Base-by-base conservation (phyloP, 768 basidiomycete genomes). In the Sutorius australiensis region DNA sequence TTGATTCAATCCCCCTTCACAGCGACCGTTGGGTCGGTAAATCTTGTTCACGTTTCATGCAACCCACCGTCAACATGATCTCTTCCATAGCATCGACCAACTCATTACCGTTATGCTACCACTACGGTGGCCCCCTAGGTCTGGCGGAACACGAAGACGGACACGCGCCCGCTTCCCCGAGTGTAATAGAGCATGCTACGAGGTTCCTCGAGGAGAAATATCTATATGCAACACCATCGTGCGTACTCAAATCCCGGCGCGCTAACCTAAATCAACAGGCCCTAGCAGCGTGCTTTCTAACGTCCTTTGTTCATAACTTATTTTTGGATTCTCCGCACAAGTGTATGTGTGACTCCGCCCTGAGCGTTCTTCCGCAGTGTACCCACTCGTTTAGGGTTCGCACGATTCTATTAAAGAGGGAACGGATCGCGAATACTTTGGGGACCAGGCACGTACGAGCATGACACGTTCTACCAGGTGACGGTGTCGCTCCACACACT, bases 341-440 rank as follows among this genome's bases (percentile, higher is more conserved):
- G 11, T 7, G 42, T 40, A n/a, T 14, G 42, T 40, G 14, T 14
- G 17, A 11, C 31, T 50, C 38, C 28, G 31, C 17, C 19, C 10
- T 16, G 47, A 45, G 54, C 14, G 21, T 42, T 51, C 50, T 40
- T 37, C n/a, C 16, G 32, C 41, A 46, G 39, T 32, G 21, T 30
- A 31, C 47, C 11, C 6, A n/a, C n/a, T 17, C 28, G n/a, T 4
- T 24, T 4, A 24, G 4, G 24, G 24, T 37, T 28, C 27, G 9
- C 28, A 31, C 16, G 42, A 42, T 42, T 46, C 36, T 19, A 31
- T 58, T 11, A 30, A 37, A 42, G 19, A 46, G 45, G 53, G 48
- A 52, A 44, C 46, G 37, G 62, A 64, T 64, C 62, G 57, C n/a
- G 34, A 49, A 50, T 51, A 17, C 12, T 30, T 38, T 17, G 17